Evolutionary conservation across 495 filamentous ascomycete species (phyloP), one percentile per base, ranked within the genome.

Genomic region (Sphaerosporella brunnea): DNA sequence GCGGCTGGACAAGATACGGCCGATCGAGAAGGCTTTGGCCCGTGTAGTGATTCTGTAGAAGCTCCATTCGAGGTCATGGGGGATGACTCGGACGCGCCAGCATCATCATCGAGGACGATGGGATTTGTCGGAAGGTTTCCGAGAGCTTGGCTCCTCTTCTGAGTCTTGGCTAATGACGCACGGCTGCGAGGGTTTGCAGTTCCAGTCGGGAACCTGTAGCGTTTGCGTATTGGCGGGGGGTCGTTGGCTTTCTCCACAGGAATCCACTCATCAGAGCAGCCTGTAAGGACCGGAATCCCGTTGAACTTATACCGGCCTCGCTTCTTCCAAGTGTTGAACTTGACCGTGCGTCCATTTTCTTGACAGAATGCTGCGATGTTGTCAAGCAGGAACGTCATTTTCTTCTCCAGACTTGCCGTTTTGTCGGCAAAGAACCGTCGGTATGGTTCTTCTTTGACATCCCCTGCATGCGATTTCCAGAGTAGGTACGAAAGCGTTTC

Each of bases 251-350:
- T 18, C 35, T 37, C 35, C 4, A 37, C 18, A 15, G 35, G 35
- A 9, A 4, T 18, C 35, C 35, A 37, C 4, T 5, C 7, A 9
- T 4, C 8, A 7, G 15, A 8, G 15, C 8, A 15, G 8, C 9
- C 15, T 9, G 39, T 5, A 5, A 43, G 24, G 18, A 21, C 20
- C 10, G 39, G 39, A 16, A 43, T 28, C 10, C 39, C 39, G 5
- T 43, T 43, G 21, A 43, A 43, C 11, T 19, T 4, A 9, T 7
- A 16, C 8, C 39, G 21, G 8, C 24, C 24, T 8, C 7, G 19
- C 16, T 43, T 43, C 20, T 28, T 23, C 39, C 39, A 43, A 7
- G 39, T 25, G 7, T 43, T 28, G 18, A 5, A 43, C 24, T 43
- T 43, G 39, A 43, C 24, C 5, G 24, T 43, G 5, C 7, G 4